These are phyloP conservation scores for Nasturtium officinale DNA, from an alignment of 345 rosid genomes.

Conservation along the genomic window DNA sequence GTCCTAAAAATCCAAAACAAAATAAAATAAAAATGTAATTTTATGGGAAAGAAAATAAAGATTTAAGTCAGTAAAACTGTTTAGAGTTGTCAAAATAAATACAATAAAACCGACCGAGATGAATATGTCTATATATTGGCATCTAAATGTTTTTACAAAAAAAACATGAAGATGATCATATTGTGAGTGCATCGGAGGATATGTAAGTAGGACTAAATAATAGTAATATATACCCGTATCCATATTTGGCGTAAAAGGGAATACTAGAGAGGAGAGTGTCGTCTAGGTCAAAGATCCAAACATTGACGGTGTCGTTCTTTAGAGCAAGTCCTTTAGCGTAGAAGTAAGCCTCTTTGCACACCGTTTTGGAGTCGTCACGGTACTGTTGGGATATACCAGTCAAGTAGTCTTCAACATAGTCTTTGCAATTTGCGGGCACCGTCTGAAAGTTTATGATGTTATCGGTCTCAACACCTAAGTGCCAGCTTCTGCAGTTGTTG, in stretches of 20 bases:
- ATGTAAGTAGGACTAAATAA: not conserved
- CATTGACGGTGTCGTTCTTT: constrained; percentile 51
- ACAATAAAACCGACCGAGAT: not conserved
- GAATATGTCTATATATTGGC: not conserved
- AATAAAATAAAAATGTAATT: too few species aligned
- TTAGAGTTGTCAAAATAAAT: not conserved
- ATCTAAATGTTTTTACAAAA: not conserved
- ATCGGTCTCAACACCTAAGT: constrained; percentile 62
- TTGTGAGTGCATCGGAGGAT: not conserved
- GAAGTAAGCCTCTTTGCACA: constrained; percentile 44
- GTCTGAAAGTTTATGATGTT: constrained; percentile 53
- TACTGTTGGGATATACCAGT: constrained; percentile 41
- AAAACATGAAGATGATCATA: not conserved
- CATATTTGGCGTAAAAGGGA: constrained; percentile 52
- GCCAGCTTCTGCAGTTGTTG: constrained; percentile 64
- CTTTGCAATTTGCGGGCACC: constrained; percentile 54
- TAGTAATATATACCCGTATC: constrained; percentile 50
- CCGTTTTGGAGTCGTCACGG: constrained; percentile 47
- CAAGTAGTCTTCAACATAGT: constrained; percentile 52
- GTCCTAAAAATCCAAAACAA: constrained; percentile 26
- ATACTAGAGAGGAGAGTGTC: constrained; percentile 66
- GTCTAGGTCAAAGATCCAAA: constrained; percentile 66
- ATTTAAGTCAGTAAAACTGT: not conserved
- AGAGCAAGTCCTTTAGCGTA: constrained; percentile 48
- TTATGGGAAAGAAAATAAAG: not conserved